Percentiles rank a stretch among this genome's conserved stretches.
Evolutionary conservation across 2,329 filamentous ascomycete species (phyloP).

Genomic region (Colletotrichum tanaceti): DNA sequence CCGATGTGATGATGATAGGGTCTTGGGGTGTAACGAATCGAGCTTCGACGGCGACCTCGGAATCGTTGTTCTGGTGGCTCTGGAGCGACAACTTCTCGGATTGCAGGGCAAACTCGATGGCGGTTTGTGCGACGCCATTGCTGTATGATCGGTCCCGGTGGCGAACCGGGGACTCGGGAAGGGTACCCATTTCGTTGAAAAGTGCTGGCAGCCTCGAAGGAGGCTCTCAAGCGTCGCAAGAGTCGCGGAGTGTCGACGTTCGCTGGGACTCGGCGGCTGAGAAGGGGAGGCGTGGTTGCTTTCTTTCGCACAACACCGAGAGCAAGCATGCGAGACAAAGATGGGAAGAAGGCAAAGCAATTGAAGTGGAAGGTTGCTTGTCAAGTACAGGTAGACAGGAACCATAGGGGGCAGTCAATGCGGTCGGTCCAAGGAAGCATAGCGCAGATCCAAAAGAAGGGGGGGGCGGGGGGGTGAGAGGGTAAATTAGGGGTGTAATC

Average conservation of each 20-base stretch:
- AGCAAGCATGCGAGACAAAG: conserved; percentile 1
- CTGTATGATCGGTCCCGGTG: conserved; percentile 33
- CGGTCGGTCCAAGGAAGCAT: conserved; percentile 27
- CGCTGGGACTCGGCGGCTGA: not conserved
- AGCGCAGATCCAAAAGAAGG: conserved; percentile 28
- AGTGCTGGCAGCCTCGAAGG: not conserved
- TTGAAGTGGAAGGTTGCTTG: conserved; percentile 13
- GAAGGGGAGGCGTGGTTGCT: not conserved
- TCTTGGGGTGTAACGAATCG: conserved; percentile 77
- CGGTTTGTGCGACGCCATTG: conserved; percentile 52
- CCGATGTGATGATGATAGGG: conserved; percentile 75
- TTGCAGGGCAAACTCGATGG: conserved; percentile 70
- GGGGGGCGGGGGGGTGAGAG: conserved; percentile 19
- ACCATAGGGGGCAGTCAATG: conserved; percentile 23
- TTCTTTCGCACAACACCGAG: conserved; percentile 1
- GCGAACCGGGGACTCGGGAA: conserved; percentile 35
- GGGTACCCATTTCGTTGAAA: conserved; percentile 27
- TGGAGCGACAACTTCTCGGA: conserved; percentile 66
- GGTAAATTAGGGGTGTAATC: conserved; percentile 24
- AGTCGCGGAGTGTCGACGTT: not conserved
- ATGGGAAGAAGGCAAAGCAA: not conserved
- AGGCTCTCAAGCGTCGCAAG: conserved; percentile 8
- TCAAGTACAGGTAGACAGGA: conserved; percentile 32
- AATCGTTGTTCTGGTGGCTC: conserved; percentile 44
- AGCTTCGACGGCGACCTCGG: conserved; percentile 68